Percentiles rank a stretch among this genome's conserved stretches.
These are phyloP conservation scores for Fusarium pininemorale DNA, from an alignment of 2,329 filamentous ascomycete genomes.

Conservation along the genomic window DNA sequence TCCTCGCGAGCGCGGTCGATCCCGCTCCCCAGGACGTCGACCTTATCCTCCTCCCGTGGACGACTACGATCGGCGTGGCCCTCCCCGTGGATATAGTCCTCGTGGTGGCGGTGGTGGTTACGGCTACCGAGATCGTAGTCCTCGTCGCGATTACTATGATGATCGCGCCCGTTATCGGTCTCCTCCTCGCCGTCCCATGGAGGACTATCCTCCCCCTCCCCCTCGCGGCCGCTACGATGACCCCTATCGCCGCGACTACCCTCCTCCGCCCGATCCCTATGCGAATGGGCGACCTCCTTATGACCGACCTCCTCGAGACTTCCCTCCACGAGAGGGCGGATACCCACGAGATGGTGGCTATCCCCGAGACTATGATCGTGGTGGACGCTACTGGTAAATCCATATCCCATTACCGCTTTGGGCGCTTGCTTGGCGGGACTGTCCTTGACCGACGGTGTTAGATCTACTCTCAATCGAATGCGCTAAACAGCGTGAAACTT, in stretches of 20 bases:
- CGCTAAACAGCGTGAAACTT: constrained; percentile 27
- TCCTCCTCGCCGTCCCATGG: constrained; percentile 78
- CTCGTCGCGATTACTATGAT: constrained; percentile 87
- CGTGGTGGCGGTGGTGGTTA: constrained; percentile 70
- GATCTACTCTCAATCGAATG: constrained; percentile 41
- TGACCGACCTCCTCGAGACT: constrained; percentile 63
- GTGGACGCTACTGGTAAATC: constrained; percentile 61
- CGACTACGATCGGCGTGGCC: constrained; percentile 84
- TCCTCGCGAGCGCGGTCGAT: constrained; percentile 75
- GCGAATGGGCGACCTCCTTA: constrained; percentile 65
- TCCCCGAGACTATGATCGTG: constrained; percentile 60
- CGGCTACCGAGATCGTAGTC: constrained; percentile 88
- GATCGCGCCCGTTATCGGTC: constrained; percentile 83
- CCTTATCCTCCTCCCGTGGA: constrained; percentile 76
- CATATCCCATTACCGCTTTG: constrained; percentile 38
- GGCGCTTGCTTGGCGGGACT: constrained; percentile 43
- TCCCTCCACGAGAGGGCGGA: constrained; percentile 55
- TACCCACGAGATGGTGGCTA: constrained; percentile 55
- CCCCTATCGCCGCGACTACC: constrained; percentile 76
- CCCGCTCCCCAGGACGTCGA: constrained; percentile 74
- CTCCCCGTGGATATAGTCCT: constrained; percentile 84
- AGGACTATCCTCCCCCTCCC: constrained; percentile 78
- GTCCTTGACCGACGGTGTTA: constrained; percentile 50
- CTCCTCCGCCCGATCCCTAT: constrained; percentile 72
- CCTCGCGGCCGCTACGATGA: constrained; percentile 78